Base-by-base conservation (phyloP, 495 filamentous ascomycete species). In the Rostrohypoxylon terebratum region DNA sequence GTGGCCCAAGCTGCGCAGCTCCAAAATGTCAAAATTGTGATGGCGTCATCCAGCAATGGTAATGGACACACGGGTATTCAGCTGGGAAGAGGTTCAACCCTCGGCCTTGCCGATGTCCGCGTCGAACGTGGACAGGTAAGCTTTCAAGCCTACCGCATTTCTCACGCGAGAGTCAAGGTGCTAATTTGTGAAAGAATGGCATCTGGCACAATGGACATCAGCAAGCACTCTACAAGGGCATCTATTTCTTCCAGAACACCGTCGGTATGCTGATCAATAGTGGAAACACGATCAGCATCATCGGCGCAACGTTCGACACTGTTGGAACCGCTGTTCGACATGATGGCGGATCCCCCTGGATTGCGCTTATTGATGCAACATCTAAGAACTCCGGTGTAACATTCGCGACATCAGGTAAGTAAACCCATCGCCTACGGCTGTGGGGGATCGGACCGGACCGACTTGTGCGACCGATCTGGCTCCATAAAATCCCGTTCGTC, bases 211-310 rank as follows among this genome's bases (percentile, higher is more conserved):
- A 90, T 54, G 92, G 80, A 2, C 80, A 92, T 66, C 91, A 93
- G 75, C 92, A 93, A 72, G 92, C 90, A 55, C 87, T 89, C 0
- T 91, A 89, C 79, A 89, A 90, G 54, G 88, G 89, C 71, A 78
- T 94, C 28, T 84, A 82, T 36, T 90, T 93, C 71, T 81, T 77
- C 61, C 77, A 82, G 4, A 86, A 86, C 53, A 85, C 88, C 36
- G 82, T 88, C 10, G 87, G 86, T 3, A 90, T 88, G 31, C 85
- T 85, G 40, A 92, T 94, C 54, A 85, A 83, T 23, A 87, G 89
- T 53, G 86, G 90, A 2, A 88, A 84, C 53, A 89, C 73, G 54
- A 83, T 78, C 80, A 87, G 76, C 83, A 85, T 82, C 64, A 73
- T 76, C 75, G 82, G 77, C 69, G 81, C 71, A 45, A 90, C 71